Conservation (phyloP, 192 early-diverging fungal genomes). For the Oehlia diaphana region DNA sequence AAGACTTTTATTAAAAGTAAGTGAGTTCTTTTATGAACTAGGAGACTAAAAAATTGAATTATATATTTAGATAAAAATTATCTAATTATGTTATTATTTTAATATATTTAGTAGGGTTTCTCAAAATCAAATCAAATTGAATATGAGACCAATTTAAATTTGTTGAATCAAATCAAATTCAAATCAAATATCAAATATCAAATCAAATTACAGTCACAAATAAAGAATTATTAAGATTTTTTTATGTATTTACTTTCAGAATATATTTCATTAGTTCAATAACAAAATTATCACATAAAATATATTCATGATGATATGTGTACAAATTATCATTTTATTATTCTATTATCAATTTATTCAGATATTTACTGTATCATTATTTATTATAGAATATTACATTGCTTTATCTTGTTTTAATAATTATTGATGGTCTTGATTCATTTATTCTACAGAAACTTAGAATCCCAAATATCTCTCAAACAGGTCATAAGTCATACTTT, state of each 20-base stretch:
- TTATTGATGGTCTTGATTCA: conserved; percentile 74
- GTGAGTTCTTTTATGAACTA: too few species aligned
- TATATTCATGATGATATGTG: conserved; percentile 50
- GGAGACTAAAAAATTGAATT: too few species aligned
- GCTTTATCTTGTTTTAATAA: conserved; percentile 59
- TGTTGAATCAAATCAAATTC: too few species aligned
- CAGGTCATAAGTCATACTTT: too few species aligned
- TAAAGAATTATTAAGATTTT: conserved; percentile 62
- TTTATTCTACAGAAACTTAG: conserved; percentile 67
- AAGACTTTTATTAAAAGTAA: too few species aligned
- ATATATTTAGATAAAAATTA: too few species aligned
- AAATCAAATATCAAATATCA: too few species aligned
- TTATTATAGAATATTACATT: conserved; percentile 54
- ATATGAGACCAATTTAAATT: too few species aligned
- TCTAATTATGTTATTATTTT: too few species aligned
- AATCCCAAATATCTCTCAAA: too few species aligned
- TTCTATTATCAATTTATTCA: background rate
- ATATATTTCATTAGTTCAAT: conserved; percentile 55
- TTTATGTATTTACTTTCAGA: conserved; percentile 77
- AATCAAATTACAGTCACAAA: conserved; percentile 38
- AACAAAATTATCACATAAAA: conserved; percentile 3
- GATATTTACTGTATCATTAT: conserved; percentile 2
- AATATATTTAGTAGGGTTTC: too few species aligned
- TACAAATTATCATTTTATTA: background rate
- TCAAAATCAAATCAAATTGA: too few species aligned